Base-by-base conservation (phyloP, 176 grass and related monocot genomes). In the Rhynchospora tenuis region DNA sequence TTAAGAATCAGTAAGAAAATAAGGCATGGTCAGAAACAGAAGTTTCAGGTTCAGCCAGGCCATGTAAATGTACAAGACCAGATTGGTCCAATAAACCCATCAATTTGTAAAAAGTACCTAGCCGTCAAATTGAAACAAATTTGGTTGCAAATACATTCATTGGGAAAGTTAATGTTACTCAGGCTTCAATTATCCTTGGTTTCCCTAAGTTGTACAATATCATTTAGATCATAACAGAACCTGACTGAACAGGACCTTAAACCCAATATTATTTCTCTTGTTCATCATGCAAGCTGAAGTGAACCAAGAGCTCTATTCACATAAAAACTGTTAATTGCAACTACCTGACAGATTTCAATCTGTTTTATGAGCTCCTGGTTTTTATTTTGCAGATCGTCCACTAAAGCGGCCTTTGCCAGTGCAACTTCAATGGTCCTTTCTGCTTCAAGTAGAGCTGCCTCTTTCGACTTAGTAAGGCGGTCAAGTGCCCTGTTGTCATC, bases 261-360 rank as follows among this genome's bases (percentile, higher is more conserved):
- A 76, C 24, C 23, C 50, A 29, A 56, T 9, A 8, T 9, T 50
- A 50, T 50, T 11, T 9, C 10, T 9, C 47, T 50, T 8, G 47
- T 50, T 50, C 47, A 50, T 11, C 6, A 11, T 50, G 1, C 1
- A 51, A 51, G 48, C 11, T 51, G 7, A 51, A 51, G 7, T 51
- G 48, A 51, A 51, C 0, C 48, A 51, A 51, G 48, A 51, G 48
- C 4, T 7, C 48, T 51, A 51, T 10, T 12, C 48, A 51, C 9
- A 28, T 9, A 77, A 19, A 14, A 68, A 44, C 9, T 61, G 20
- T 61, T 22, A 9, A 77, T 56, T 77, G 50, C 16, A 17, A 27
- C 19, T 91, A 93, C 96, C 96, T 99, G 93, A 80, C 91, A 95
- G 22, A 99, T 99, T 82, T 99, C 96, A 48, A 99, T 95, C 64